phyloP scores from a whole-genome alignment of 371 early-diverging fungal genomes.

The Rhizomucor pusillus region DNA sequence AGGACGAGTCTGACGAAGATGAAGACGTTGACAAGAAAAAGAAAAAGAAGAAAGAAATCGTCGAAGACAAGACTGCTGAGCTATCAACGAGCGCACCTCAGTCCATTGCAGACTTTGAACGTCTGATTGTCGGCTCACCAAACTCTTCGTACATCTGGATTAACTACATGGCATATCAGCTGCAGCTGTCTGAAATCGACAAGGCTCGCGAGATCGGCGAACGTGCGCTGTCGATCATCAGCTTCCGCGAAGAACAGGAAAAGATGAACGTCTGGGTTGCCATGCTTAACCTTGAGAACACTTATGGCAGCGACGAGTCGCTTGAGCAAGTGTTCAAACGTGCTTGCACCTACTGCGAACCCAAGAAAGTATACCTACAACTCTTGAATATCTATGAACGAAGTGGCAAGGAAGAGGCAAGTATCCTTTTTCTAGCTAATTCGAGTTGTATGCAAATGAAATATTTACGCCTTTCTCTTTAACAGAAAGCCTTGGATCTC shows the following conservation, averaged over 20 bases:
- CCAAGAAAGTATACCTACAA: constrained; percentile 84
- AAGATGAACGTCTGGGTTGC: constrained; percentile 96
- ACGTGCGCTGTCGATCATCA: constrained; percentile 91
- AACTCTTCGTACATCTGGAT: constrained; percentile 97
- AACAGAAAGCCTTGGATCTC: constrained; percentile 66
- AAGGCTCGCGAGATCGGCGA: constrained; percentile 92
- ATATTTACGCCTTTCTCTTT: not conserved
- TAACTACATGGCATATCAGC: constrained; percentile 96
- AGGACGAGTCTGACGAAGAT: constrained; percentile 45
- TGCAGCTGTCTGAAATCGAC: constrained; percentile 84
- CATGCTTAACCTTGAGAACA: constrained; percentile 90
- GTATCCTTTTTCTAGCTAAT: constrained; percentile 3
- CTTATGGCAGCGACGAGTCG: constrained; percentile 80
- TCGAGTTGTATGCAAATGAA: not conserved
- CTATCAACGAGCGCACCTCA: constrained; percentile 56
- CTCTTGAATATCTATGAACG: constrained; percentile 88
- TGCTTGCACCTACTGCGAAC: constrained; percentile 78
- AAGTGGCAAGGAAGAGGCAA: constrained; percentile 69
- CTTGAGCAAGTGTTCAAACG: constrained; percentile 82
- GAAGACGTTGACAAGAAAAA: constrained; percentile 46
- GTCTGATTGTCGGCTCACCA: constrained; percentile 89
- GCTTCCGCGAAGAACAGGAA: constrained; percentile 91
- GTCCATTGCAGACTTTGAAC: constrained; percentile 78
- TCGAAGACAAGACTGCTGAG: constrained; percentile 58
- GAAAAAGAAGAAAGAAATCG: constrained; percentile 41